Evolutionary conservation across 371 early-diverging fungal species (phyloP), one percentile per base, ranked within the genome.

Genomic region (Mucor piriformis): DNA sequence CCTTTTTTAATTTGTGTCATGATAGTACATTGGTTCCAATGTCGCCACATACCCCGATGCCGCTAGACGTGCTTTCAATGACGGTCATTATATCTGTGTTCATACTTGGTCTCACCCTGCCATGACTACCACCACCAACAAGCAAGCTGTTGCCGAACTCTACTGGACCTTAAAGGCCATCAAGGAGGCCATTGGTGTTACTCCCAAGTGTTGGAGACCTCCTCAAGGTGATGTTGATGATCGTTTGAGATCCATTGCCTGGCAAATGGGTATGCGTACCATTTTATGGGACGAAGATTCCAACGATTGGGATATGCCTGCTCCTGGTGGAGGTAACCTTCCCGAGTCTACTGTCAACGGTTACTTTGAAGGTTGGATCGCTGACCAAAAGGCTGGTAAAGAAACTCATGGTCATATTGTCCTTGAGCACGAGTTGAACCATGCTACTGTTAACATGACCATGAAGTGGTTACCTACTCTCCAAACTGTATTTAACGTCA

Each of bases 21-120:
- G n/a, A 32, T 62, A 67, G 62, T 62, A 74, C 15, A 61, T 65
- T 33, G 68, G 63, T 33, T 54, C 54, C 29, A 64, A 67, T 44
- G 68, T 72, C 6, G 42, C 48, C 3, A 61, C 46, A 13, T 72
- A 55, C 25, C 72, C 72, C 25, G 62, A 47, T 7, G 72, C 68
- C 34, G 72, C 72, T 13, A 59, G 59, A 16, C 61, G 66, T 35
- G 72, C 65, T 7, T 54, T 67, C 34, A 43, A 51, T 25, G 64
- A 69, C 42, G 66, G 72, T 15, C 73, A 76, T 37, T 27, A 46
- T 2, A 64, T 80, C 18, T 69, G 72, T 53, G 54, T 62, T 24
- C 80, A 84, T 56, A 82, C 84, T 1, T 84, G 83, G 83, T 74
- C 79, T 20, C 88, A 88, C 54, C 76, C 79, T 32, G 62, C 64